phyloP scores from a whole-genome alignment of 2,329 filamentous ascomycete genomes.

The Arthrobotrys iridis region DNA sequence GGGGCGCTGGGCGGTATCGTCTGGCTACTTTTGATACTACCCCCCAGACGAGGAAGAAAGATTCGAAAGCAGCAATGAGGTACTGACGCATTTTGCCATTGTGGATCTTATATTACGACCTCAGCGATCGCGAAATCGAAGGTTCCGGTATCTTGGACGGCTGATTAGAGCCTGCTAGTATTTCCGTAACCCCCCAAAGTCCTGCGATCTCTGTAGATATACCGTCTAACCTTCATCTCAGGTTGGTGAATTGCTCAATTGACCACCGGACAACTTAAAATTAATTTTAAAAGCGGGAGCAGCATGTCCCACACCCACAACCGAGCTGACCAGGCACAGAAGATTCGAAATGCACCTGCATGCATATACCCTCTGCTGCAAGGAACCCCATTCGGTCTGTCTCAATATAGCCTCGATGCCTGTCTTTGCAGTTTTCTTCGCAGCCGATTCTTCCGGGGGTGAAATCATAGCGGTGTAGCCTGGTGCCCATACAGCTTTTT shows the following conservation, averaged over 20 bases:
- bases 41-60: conserved; percentile 7
- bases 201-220: no score
- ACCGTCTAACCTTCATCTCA: no score
- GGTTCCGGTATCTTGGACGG: neutral
- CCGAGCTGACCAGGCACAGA: neutral
- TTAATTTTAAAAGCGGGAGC: no score
- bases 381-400: conserved; percentile 17
- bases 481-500: neutral
- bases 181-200: no score
- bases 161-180: neutral
- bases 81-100: neutral
- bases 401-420: neutral
- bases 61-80: conserved; percentile 14
- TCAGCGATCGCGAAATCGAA: neutral
- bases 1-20: neutral
- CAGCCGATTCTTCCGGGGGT: neutral
- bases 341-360: conserved; percentile 6
- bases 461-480: neutral
- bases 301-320: no score
- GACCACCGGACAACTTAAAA: no score
- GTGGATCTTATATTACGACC: neutral
- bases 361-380: conserved; percentile 19
- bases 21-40: neutral
- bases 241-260: no score
- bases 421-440: neutral